Base-by-base conservation (phyloP, 2,329 filamentous ascomycete genomes). In the Rutstroemia sp. region DNA sequence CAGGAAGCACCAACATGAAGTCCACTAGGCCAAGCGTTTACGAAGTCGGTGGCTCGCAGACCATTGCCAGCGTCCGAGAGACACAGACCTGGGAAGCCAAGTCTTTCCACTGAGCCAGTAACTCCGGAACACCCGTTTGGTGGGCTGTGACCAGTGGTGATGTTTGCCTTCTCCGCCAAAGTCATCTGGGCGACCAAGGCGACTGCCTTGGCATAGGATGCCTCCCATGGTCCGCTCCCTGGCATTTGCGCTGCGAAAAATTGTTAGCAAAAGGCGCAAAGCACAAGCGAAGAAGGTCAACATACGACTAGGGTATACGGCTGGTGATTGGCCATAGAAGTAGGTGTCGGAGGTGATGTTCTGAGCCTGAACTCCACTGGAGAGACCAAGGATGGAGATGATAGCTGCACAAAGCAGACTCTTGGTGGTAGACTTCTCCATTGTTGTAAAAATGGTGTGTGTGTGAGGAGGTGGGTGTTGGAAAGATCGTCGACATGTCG, bases 11-110 rank as follows among this genome's bases (percentile, higher is more conserved):
- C 59, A 7, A 60, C 63, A 58, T 63, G 60, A 9, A 65, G 27
- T 12, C 65, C 65, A 19, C 56, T 58, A 4, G 59, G 54, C 54
- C 58, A 66, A n/a, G 54, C 61, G 54, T 63, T 67, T 3, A 67
- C 65, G 34, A 63, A 86, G 70, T 88, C 86, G 59, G 80, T 73
- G 58, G 79, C 75, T 62, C 86, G 79, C 59, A 90, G 72, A 61
- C 86, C 85, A 18, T 88, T 74, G 21, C 86, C 86, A 27, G 82
- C 82, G 68, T 90, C 86, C 62, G 88, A 83, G 68, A 88, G 71
- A 68, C 87, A 90, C 21, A 89, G 71, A 2, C 80, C 75, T 58
- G 74, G 76, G 69, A 82, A 82, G 34, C 76, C 77, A 3, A 85
- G 71, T 50, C 79, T 72, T 2, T 78, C 77, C 47, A 83, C 77